These are phyloP conservation scores for Amphichorda felina DNA, from an alignment of 2,329 filamentous ascomycete genomes.

Conservation along the genomic window DNA sequence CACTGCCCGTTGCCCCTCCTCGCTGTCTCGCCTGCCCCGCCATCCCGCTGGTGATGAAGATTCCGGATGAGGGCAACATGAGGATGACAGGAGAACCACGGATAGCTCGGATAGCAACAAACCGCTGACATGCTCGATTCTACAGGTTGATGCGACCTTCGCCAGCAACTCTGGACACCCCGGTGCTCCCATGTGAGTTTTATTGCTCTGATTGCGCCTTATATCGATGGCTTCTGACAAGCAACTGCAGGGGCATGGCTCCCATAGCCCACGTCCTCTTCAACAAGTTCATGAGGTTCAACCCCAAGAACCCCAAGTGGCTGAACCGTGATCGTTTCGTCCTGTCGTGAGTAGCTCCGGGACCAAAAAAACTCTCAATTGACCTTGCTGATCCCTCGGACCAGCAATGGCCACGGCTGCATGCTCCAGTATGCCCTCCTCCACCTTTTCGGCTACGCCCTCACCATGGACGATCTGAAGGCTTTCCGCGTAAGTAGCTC, in stretches of 20 bases:
- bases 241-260: constrained; percentile 58
- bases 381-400: constrained; percentile 3
- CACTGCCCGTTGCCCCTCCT: constrained; percentile 7
- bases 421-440: constrained; percentile 99
- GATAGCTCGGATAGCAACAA: too few relatives aligned
- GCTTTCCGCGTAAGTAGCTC: constrained; percentile 70
- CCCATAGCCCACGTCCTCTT: constrained; percentile 93
- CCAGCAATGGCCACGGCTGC: constrained; percentile 96
- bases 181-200: constrained; percentile 81
- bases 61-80: background rate
- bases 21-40: constrained; percentile 7
- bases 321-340: constrained; percentile 97
- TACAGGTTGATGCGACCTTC: constrained; percentile 90
- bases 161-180: constrained; percentile 96
- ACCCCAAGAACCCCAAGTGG: constrained; percentile 98
- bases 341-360: constrained; percentile 67
- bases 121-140: too few relatives aligned
- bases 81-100: too few relatives aligned
- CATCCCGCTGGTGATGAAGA: constrained; percentile 5
- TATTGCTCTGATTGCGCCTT: background rate
- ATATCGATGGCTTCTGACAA: constrained; percentile 16
- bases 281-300: constrained; percentile 99
- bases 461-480: constrained; percentile 89
- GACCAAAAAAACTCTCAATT: constrained; percentile 5
- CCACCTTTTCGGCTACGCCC: constrained; percentile 84